Percentiles rank a stretch among this genome's conserved stretches.
phyloP scores from a whole-genome alignment of 208 protist species.

The Wallacemonas sp. region DNA sequence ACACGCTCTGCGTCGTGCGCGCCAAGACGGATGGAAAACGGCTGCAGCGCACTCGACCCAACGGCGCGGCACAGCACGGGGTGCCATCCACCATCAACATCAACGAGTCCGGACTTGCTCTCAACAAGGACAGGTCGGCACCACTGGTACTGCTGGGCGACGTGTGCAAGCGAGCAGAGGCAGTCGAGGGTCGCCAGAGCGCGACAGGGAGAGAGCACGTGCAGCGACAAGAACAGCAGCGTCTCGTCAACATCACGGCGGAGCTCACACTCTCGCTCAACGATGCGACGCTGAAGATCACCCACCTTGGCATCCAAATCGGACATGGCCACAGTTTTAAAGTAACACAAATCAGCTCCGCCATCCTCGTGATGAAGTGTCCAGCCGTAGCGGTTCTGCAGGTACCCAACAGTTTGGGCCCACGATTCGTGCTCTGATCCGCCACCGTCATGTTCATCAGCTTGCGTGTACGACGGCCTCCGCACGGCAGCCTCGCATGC shows the following conservation, averaged over 20 bases:
- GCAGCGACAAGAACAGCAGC: conserved; percentile 61
- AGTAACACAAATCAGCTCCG: conserved; percentile 36
- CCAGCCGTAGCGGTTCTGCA: conserved; percentile 37
- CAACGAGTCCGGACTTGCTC: conserved; percentile 33
- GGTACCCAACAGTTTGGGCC: conserved; percentile 13
- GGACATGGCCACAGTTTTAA: conserved; percentile 66
- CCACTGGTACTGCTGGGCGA: conserved; percentile 72
- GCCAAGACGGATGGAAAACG: conserved; percentile 52
- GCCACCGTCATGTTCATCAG: no score
- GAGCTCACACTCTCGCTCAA: conserved; percentile 62
- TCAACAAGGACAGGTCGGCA: conserved; percentile 33
- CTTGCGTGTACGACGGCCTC: no score
- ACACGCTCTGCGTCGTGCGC: conserved; percentile 33
- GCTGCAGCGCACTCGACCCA: conserved; percentile 33
- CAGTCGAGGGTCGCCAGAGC: conserved; percentile 77
- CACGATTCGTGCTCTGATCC: background rate
- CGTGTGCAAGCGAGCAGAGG: conserved; percentile 64
- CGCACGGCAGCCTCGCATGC: no score
- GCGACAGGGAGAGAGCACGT: conserved; percentile 51
- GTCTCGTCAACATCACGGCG: conserved; percentile 54
- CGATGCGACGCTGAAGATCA: conserved; percentile 62
- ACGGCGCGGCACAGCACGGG: conserved; percentile 56
- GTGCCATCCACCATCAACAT: conserved; percentile 69
- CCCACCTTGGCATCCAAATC: conserved; percentile 73
- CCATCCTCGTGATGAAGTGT: conserved; percentile 32